Percentiles rank a stretch among this genome's conserved stretches.
These are phyloP conservation scores for Lentinula guzmanii DNA, from an alignment of 768 basidiomycete genomes.

Conservation along the genomic window DNA sequence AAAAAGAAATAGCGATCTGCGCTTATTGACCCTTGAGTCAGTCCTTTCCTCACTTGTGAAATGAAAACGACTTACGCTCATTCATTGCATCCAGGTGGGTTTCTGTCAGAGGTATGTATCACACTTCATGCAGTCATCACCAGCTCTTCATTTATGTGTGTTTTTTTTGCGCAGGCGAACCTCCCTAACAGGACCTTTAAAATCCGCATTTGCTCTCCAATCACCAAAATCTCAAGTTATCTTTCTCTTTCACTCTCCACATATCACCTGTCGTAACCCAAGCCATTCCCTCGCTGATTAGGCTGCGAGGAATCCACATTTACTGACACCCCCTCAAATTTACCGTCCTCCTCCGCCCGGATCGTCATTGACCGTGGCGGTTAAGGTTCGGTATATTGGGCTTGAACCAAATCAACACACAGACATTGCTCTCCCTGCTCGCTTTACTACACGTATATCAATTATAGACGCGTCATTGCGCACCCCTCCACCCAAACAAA, in stretches of 20 bases:
- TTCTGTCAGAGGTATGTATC: slow-evolving; percentile 61
- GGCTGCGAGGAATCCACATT: slow-evolving; percentile 62
- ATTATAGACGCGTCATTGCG: slow-evolving; percentile 15
- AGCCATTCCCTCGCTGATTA: slow-evolving; percentile 60
- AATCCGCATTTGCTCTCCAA: not conserved
- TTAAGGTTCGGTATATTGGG: slow-evolving; percentile 63
- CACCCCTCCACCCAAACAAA: slow-evolving; percentile 12
- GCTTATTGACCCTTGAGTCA: slow-evolving; percentile 75
- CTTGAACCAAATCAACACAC: slow-evolving; percentile 21
- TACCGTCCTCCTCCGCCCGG: slow-evolving; percentile 62
- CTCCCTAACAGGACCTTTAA: slow-evolving; percentile 54
- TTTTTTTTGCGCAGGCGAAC: slow-evolving; percentile 52
- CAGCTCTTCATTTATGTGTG: slow-evolving; percentile 11
- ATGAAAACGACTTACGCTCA: slow-evolving; percentile 8
- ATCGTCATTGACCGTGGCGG: slow-evolving; percentile 65
- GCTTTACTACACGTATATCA: slow-evolving; percentile 12
- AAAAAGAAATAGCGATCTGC: slow-evolving; percentile 72
- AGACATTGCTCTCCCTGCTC: slow-evolving; percentile 11
- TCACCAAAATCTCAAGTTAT: slow-evolving; percentile 5
- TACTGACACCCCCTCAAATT: slow-evolving; percentile 44
- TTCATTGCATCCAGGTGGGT: slow-evolving; percentile 53
- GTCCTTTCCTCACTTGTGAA: slow-evolving; percentile 17
- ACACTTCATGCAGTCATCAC: slow-evolving; percentile 5
- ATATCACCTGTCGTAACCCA: slow-evolving; percentile 29
- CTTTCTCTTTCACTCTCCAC: slow-evolving; percentile 3